Conservation (phyloP, 2,329 filamentous ascomycete genomes). For the Fusarium sp. region DNA sequence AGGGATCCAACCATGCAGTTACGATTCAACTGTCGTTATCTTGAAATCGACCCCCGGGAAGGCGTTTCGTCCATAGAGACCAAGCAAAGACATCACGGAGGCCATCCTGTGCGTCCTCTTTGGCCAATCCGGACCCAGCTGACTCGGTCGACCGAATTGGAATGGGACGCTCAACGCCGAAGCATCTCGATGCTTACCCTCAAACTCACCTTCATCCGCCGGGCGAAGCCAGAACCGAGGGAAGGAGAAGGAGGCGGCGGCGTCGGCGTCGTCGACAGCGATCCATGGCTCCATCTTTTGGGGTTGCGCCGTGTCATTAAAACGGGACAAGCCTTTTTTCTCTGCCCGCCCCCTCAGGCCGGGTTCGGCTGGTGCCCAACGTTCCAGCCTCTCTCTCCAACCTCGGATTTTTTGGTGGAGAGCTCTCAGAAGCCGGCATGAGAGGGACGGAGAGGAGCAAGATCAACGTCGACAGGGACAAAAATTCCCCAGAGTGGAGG, state of each 20-base stretch:
- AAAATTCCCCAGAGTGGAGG: slow-evolving; percentile 21
- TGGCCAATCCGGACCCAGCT: not conserved
- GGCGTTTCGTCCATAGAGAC: slow-evolving; percentile 9
- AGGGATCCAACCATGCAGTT: not conserved
- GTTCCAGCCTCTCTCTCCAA: slow-evolving; percentile 23
- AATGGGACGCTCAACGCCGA: not conserved
- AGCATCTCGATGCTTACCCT: not conserved
- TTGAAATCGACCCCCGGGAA: slow-evolving; percentile 9
- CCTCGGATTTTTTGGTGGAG: slow-evolving; percentile 32
- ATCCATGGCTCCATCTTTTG: slow-evolving; percentile 11
- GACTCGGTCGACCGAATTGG: slow-evolving; percentile 22
- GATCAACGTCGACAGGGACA: slow-evolving; percentile 33
- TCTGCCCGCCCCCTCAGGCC: slow-evolving; percentile 10
- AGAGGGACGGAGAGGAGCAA: slow-evolving; percentile 4
- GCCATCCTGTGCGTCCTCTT: not conserved
- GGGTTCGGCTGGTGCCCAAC: slow-evolving; percentile 24
- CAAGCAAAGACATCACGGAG: slow-evolving; percentile 12
- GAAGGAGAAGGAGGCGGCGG: not conserved
- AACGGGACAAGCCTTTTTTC: slow-evolving; percentile 10
- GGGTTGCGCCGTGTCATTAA: slow-evolving; percentile 10
- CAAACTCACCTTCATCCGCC: slow-evolving; percentile 6
- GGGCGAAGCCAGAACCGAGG: not conserved
- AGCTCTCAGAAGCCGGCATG: slow-evolving; percentile 19
- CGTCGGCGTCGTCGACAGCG: not conserved
- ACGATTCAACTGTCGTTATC: slow-evolving; percentile 2